Conservation (phyloP, 2,329 filamentous ascomycete genomes). For the Tolypocladium sp. region DNA sequence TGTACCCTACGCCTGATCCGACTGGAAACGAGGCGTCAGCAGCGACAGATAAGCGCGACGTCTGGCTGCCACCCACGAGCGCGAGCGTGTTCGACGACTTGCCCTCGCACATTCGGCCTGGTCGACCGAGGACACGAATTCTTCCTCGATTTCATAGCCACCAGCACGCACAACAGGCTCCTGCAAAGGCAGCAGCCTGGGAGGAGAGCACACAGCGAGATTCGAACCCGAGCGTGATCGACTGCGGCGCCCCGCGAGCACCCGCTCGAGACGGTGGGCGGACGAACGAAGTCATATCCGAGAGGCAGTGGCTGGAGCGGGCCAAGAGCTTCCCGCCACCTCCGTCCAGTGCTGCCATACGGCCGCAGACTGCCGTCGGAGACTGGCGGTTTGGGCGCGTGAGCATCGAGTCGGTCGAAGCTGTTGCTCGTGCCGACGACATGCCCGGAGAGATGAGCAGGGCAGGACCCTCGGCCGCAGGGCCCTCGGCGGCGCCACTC, state of each 20-base stretch:
- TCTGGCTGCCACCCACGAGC: slow-evolving; percentile 42
- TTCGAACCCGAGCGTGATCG: slow-evolving; percentile 29
- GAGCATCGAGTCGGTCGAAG: slow-evolving; percentile 72
- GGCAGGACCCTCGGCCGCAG: slow-evolving; percentile 34
- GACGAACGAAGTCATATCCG: slow-evolving; percentile 28
- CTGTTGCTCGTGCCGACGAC: slow-evolving; percentile 23
- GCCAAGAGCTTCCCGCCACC: slow-evolving; percentile 33
- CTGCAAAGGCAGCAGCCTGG: not conserved
- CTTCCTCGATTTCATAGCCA: slow-evolving; percentile 2
- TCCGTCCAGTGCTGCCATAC: slow-evolving; percentile 31
- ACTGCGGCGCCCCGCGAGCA: slow-evolving; percentile 36
- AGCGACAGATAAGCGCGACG: slow-evolving; percentile 9
- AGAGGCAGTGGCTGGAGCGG: slow-evolving; percentile 30
- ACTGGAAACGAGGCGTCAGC: slow-evolving; percentile 5
- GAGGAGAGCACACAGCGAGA: slow-evolving; percentile 2
- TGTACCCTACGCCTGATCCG: slow-evolving; percentile 42
- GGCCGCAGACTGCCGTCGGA: slow-evolving; percentile 37
- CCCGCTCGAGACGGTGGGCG: slow-evolving; percentile 18
- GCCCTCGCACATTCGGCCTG: slow-evolving; percentile 35
- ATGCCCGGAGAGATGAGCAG: slow-evolving; percentile 29
- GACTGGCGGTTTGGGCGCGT: slow-evolving; percentile 83
- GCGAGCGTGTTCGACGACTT: slow-evolving; percentile 47
- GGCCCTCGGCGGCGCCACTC: slow-evolving; percentile 39
- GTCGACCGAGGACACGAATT: slow-evolving; percentile 4
- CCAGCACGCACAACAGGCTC: not conserved